Evolutionary conservation across 192 early-diverging fungal species (phyloP).

Genomic region (Allomyces macrogynus): DNA sequence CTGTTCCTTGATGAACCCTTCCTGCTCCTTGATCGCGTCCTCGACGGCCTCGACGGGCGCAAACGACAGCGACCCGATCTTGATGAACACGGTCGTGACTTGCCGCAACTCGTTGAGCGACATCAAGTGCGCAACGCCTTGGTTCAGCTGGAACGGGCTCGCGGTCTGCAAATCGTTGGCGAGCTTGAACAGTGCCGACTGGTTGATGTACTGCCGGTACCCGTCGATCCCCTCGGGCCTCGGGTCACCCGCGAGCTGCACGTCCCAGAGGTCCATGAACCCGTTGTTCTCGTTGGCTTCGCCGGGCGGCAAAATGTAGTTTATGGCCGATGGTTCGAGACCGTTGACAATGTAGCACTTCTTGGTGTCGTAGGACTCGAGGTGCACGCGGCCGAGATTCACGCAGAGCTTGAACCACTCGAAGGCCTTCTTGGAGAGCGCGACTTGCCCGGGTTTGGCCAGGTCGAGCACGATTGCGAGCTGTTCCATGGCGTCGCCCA

Average conservation of each 20-base stretch:
- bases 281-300: slow-evolving; percentile 3
- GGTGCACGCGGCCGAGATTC: slow-evolving; percentile 14
- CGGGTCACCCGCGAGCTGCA: slow-evolving; percentile 4
- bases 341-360: not conserved
- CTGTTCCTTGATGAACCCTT: not conserved
- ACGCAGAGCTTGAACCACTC: slow-evolving; percentile 14
- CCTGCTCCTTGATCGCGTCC: slow-evolving; percentile 5
- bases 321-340: not conserved
- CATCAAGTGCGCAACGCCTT: slow-evolving; percentile 18
- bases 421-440: slow-evolving; percentile 15
- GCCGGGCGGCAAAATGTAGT: not conserved
- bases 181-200: slow-evolving; percentile 27
- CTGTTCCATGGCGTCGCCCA: slow-evolving; percentile 27
- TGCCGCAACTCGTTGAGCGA: slow-evolving; percentile 22
- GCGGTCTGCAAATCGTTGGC: slow-evolving; percentile 29
- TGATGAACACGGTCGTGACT: slow-evolving; percentile 29
- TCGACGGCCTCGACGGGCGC: slow-evolving; percentile 11
- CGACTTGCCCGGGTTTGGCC: slow-evolving; percentile 19
- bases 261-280: slow-evolving; percentile 13
- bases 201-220: slow-evolving; percentile 25
- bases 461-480: slow-evolving; percentile 22
- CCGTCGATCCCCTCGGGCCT: slow-evolving; percentile 9
- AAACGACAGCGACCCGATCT: slow-evolving; percentile 19
- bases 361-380: slow-evolving; percentile 24
- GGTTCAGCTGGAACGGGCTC: slow-evolving; percentile 16